These are phyloP conservation scores for Xylariales sp. DNA, from an alignment of 2,329 filamentous ascomycete species.

Conservation along the genomic window DNA sequence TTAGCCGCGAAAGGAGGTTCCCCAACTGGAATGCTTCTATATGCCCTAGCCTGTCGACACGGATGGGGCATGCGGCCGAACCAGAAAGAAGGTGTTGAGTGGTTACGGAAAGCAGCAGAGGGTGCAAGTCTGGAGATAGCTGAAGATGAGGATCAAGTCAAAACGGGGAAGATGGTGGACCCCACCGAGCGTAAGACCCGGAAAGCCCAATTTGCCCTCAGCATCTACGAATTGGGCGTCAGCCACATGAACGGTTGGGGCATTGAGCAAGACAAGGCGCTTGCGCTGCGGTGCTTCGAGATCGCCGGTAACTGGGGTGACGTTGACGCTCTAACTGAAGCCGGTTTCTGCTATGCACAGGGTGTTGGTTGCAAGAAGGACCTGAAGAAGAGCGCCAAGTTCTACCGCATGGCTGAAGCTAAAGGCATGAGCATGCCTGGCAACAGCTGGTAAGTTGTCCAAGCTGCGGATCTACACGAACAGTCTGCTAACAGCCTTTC, in stretches of 20 bases:
- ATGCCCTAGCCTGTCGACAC: constrained; percentile 89
- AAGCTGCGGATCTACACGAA: neutral
- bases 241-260: constrained; percentile 99
- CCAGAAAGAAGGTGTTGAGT: constrained; percentile 81
- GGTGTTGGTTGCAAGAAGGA: constrained; percentile 94
- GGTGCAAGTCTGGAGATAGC: constrained; percentile 76
- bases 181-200: constrained; percentile 71
- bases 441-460: constrained; percentile 80
- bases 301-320: constrained; percentile 96
- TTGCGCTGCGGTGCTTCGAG: constrained; percentile 91
- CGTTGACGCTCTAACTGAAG: constrained; percentile 86
- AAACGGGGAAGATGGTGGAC: constrained; percentile 61
- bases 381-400: constrained; percentile 85
- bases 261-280: constrained; percentile 82
- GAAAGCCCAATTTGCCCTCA: constrained; percentile 89
- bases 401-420: constrained; percentile 84
- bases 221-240: constrained; percentile 93
- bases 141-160: constrained; percentile 66
- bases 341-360: constrained; percentile 93
- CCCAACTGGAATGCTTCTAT: constrained; percentile 92
- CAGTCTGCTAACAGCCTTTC: constrained; percentile 9
- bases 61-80: constrained; percentile 98
- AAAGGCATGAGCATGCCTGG: constrained; percentile 97
- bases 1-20: constrained; percentile 81
- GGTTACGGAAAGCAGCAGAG: constrained; percentile 88